Evolutionary conservation across 106 monocot species (phyloP), one percentile per base, ranked within the genome.

Genomic region (Cymbidium sinense): DNA sequence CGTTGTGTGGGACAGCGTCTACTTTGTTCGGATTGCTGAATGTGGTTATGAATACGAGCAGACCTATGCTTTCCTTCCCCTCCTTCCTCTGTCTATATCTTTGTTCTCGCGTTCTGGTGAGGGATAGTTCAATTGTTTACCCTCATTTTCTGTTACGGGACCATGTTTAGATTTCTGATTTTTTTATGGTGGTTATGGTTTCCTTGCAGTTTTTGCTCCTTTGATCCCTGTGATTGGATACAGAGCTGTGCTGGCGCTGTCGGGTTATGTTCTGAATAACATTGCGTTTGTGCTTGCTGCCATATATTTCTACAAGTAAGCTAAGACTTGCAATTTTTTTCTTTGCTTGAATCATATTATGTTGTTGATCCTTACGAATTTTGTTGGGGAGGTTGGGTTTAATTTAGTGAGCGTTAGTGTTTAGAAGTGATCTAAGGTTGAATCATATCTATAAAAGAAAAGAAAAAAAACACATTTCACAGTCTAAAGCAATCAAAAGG

Each of bases 41-140:
- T 98, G 96, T 79, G 98, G 92, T 30, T 98, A 98, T 84, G 98
- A 98, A 84, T 98, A 98, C 79, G 98, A 98, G 87, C 98, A 98
- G 81, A 84, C 84, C 54, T 94, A 83, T 77, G 98, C 98, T 69
- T 98, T 98, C 80, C 81, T 94, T 51, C 98, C 98, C 23, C 83
- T 92, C 21, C 85, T 98, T 29, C 98, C 98, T 10, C 21, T 77
- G 76, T 70, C 76, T 54, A 77, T 94, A 25, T 69, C 75, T 39
- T 43, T 87, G 34, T 83, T 94, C 64, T 70, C 98, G 6, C 80
- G 87, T 72, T 94, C 98, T 9, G 84, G 96, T 96, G 43, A 74
- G 74, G 21, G 9, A 71, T 67, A 30, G 31, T 30, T 71, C 37
- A 3, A 2, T 71, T 39, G 1, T 71, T 71, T 39, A 1, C 21